Evolutionary conservation across 495 filamentous ascomycete genomes (phyloP), one percentile per base, ranked within the genome.

Genomic region (Pyronema omphalodes): DNA sequence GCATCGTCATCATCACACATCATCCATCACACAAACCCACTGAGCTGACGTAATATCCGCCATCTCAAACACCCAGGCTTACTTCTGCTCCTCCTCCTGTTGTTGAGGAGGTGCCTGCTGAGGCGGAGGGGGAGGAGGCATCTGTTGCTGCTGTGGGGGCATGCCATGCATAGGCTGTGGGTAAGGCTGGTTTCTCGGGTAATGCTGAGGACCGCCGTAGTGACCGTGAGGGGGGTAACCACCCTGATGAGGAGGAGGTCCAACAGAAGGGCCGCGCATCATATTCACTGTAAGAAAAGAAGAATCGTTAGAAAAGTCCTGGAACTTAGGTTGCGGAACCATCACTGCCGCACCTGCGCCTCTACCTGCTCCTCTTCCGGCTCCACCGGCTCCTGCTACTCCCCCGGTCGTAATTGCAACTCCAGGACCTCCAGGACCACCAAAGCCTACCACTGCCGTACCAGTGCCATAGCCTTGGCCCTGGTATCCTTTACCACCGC

Each of bases 251-350:
- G 54, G 60, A 53, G 55, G 58, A 17, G 57, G 61, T 6, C 23
- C 23, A 29, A 29, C 23, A 6, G 50, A 37, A 19, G 60, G 61
- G 17, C 62, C 62, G 44, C 62, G 62, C 56, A 65, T 65, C 62
- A 65, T 65, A 53, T 62, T 62, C 62, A 65, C 62, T 65, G 47
- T 44, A 57, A 18, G 43, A 39, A 57, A 36, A 35, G 56, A 57
- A 52, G 37, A 34, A 53, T 64, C 48, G 62, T 65, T 64, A 65
- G 62, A 65, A 65, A 59, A 65, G 35, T 37, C 19, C 18, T 19
- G 57, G 53, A 37, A 58, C 44, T 53, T 58, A 53, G 34, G 53
- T 56, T 18, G 55, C 37, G 18, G 23, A 12, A n/a, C 37, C 23
- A 29, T 44, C 45, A 64, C 58, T 14, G 41, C 44, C 40, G 4